These are phyloP conservation scores for Crataegus laevigata DNA, from an alignment of 306 rosid genomes.

Conservation along the genomic window DNA sequence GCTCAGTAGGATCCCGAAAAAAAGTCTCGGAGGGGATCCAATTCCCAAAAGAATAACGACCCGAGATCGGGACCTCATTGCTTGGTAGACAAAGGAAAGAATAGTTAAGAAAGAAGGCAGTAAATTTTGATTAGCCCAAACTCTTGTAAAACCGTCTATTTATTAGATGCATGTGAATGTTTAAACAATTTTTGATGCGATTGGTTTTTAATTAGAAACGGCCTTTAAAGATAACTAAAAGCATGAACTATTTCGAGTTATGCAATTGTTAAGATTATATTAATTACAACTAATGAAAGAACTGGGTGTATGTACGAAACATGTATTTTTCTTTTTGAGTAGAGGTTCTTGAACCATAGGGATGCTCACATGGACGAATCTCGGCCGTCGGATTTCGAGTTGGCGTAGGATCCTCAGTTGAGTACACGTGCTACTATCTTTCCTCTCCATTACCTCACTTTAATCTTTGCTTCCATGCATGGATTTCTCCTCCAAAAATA, in stretches of 20 bases:
- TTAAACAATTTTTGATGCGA: no score
- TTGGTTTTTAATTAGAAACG: no score
- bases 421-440: constrained; percentile 78
- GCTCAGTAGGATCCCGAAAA: no score
- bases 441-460: constrained; percentile 24
- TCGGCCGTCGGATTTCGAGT: constrained; percentile 42
- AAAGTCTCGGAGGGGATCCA: no score
- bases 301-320: accelerated
- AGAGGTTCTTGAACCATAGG: constrained; percentile 23
- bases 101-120: constrained; percentile 47
- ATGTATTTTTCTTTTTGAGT: neutral
- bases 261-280: no score
- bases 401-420: constrained; percentile 62
- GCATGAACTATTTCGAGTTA: no score
- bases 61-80: constrained; percentile 27
- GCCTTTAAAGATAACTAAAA: neutral
- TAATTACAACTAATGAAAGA: accelerated
- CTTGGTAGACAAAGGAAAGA: constrained; percentile 78
- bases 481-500: constrained; percentile 91
- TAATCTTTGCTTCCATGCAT: constrained; percentile 84
- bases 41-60: constrained; percentile 50
- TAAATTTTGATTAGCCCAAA: constrained; percentile 10
- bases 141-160: no score
- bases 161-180: no score
- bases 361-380: constrained; percentile 32